phyloP scores from a whole-genome alignment of 495 filamentous ascomycete genomes.

The Podospora tetraspora region DNA sequence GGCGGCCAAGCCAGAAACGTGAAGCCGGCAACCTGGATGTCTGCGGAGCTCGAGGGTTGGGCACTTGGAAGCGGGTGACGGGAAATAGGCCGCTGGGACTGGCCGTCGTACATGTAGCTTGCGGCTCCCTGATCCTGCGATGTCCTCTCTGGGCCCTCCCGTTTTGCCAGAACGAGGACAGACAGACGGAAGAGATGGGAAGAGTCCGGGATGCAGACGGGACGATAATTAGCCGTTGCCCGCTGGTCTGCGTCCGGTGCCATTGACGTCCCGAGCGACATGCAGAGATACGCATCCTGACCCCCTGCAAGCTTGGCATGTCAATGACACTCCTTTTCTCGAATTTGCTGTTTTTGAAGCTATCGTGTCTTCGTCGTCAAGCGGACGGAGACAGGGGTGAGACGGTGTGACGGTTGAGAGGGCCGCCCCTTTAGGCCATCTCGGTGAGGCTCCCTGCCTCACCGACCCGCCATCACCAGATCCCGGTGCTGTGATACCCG shows the following conservation, averaged over 20 bases:
- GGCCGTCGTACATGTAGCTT: not conserved
- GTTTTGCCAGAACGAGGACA: not conserved
- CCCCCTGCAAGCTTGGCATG: conserved; percentile 17
- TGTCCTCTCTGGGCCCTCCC: not conserved
- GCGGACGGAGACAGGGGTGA: not conserved
- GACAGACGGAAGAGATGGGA: conserved; percentile 11
- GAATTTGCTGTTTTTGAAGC: not conserved
- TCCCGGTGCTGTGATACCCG: not conserved
- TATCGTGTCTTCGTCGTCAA: not conserved
- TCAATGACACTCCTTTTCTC: conserved; percentile 15
- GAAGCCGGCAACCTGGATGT: not conserved
- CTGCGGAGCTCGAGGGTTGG: not conserved
- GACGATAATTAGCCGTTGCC: conserved; percentile 22
- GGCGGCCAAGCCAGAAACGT: not conserved
- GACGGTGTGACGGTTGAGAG: not conserved
- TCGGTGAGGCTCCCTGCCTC: not conserved
- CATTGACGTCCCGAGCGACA: conserved; percentile 14
- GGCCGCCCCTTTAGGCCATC: not conserved
- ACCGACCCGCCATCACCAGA: not conserved
- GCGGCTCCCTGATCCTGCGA: not conserved
- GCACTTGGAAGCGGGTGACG: conserved; percentile 12
- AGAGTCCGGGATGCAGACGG: not conserved
- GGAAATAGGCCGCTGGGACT: not conserved
- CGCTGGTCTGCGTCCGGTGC: conserved; percentile 7
- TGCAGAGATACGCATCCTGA: conserved; percentile 6